Evolutionary conservation across 2,329 filamentous ascomycete species (phyloP).

Genomic region (Xylaria sp.): DNA sequence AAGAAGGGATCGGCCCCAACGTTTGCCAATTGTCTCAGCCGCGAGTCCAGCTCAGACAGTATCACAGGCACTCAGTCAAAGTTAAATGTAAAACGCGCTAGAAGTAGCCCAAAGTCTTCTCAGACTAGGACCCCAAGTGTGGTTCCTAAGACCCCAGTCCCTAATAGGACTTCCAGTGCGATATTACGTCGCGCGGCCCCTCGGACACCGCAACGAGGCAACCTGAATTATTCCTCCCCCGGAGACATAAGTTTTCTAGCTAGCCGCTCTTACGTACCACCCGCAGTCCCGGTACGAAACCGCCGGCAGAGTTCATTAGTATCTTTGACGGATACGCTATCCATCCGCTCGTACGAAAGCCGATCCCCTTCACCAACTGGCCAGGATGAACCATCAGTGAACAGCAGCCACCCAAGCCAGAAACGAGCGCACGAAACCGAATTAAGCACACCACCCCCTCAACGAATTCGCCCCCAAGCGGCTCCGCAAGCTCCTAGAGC

Average conservation of each 20-base stretch:
- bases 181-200: slow-evolving; percentile 44
- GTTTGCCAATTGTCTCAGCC: slow-evolving; percentile 56
- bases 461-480: slow-evolving; percentile 38
- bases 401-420: slow-evolving; percentile 17
- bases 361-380: slow-evolving; percentile 49
- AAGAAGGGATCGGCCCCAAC: slow-evolving; percentile 55
- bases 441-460: slow-evolving; percentile 29
- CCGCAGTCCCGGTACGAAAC: slow-evolving; percentile 58
- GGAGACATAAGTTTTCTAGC: slow-evolving; percentile 44
- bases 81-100: slow-evolving; percentile 29
- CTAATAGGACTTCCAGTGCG: slow-evolving; percentile 42
- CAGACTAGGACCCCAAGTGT: slow-evolving; percentile 31
- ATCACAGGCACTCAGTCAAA: slow-evolving; percentile 33
- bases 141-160: slow-evolving; percentile 37
- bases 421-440: slow-evolving; percentile 19
- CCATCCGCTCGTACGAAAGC: slow-evolving; percentile 54
- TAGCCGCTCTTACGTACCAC: slow-evolving; percentile 52
- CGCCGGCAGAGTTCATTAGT: slow-evolving; percentile 59
- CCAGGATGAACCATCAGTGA: not conserved
- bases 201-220: slow-evolving; percentile 44
- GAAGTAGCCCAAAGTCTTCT: slow-evolving; percentile 35
- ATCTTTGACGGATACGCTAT: slow-evolving; percentile 62
- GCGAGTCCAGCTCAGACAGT: slow-evolving; percentile 47
- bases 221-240: slow-evolving; percentile 48
- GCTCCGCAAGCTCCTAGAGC: slow-evolving; percentile 41